These are phyloP conservation scores for Quercus phellos DNA, from an alignment of 331 rosid species.

Conservation along the genomic window DNA sequence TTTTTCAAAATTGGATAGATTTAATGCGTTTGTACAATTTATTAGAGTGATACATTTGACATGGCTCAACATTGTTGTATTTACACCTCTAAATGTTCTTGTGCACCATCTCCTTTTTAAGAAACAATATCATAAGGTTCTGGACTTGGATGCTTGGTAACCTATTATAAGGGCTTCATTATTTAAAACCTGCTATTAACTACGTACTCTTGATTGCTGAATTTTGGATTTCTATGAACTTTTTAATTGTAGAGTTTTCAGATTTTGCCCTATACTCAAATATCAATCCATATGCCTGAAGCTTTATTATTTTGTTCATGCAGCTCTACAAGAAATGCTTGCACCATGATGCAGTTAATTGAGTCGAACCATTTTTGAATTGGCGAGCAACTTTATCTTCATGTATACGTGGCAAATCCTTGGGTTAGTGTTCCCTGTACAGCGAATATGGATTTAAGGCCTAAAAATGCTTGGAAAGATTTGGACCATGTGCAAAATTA, in stretches of 20 bases:
- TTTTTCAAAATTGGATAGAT: neutral
- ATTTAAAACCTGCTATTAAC: neutral
- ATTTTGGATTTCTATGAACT: neutral
- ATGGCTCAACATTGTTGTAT: neutral
- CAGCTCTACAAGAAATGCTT: neutral
- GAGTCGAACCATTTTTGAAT: neutral
- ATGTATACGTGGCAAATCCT: neutral
- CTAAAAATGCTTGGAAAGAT: neutral
- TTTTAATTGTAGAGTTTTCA: neutral
- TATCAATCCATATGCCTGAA: neutral
- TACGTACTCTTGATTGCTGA: neutral
- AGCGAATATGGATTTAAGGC: neutral
- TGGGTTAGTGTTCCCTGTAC: neutral
- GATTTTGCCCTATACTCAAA: neutral
- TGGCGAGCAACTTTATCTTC: slow-evolving; percentile 1
- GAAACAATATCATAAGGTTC: neutral
- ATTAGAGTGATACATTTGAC: neutral
- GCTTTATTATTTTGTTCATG: neutral
- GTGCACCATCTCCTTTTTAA: neutral
- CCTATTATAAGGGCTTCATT: neutral
- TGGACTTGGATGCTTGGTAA: neutral
- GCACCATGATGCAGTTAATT: neutral
- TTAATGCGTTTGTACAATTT: too few relatives aligned
- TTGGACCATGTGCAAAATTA: too few relatives aligned
- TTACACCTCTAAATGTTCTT: neutral